Conservation (phyloP, 306 rosid genomes). For the Citrullus amarus region DNA sequence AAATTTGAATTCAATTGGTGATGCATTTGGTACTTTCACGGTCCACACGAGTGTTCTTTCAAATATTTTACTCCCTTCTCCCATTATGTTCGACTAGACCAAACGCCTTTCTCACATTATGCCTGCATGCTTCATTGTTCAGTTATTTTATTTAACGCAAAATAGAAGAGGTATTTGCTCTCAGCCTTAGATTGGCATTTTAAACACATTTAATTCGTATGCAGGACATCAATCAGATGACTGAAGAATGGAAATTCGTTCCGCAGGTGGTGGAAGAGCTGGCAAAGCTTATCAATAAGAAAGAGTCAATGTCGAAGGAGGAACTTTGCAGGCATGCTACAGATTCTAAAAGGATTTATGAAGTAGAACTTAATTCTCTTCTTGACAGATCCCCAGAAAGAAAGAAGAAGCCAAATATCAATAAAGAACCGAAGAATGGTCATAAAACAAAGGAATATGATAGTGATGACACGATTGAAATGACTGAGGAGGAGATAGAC, state of each 20-base stretch:
- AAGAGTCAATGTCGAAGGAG: conserved; percentile 35
- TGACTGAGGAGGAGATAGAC: conserved; percentile 83
- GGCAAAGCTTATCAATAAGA: conserved; percentile 35
- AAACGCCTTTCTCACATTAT: background rate
- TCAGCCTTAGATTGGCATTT: background rate
- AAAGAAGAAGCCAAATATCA: conserved; percentile 18
- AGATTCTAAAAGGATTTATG: conserved; percentile 58
- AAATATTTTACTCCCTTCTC: background rate
- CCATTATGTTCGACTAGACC: background rate
- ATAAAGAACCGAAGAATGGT: background rate
- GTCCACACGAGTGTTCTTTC: background rate
- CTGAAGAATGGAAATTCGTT: conserved; percentile 61
- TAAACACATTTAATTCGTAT: background rate
- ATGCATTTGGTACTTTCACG: background rate
- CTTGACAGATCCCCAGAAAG: conserved; percentile 18
- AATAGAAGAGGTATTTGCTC: background rate
- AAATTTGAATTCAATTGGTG: background rate
- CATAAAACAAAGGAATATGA: conserved; percentile 29
- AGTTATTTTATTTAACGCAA: background rate
- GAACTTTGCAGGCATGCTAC: conserved; percentile 47
- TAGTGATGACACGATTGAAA: conserved; percentile 79
- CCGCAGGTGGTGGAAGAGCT: conserved; percentile 79
- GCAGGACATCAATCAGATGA: conserved; percentile 51
- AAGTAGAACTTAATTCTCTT: conserved; percentile 34
- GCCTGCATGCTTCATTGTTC: background rate